phyloP scores from a whole-genome alignment of 2,329 filamentous ascomycete genomes.

The Arthrinium phaeospermum region DNA sequence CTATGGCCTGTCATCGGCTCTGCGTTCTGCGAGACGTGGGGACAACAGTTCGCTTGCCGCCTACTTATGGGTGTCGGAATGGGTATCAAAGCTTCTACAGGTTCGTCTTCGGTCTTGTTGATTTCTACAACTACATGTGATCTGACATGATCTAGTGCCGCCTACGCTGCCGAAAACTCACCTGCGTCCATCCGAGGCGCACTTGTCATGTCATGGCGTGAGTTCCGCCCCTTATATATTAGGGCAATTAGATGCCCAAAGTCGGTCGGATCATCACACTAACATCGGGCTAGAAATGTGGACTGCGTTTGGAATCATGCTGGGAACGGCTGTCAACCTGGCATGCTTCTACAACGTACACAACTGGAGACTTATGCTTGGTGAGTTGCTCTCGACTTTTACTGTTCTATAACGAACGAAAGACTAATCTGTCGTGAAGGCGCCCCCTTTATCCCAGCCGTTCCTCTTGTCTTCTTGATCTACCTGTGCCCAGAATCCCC shows the following conservation, averaged over 20 bases:
- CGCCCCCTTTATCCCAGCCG: conserved; percentile 64
- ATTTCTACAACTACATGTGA: background rate
- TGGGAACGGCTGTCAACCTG: conserved; percentile 67
- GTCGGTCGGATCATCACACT: conserved; percentile 20
- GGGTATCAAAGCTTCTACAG: conserved; percentile 72
- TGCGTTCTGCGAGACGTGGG: conserved; percentile 74
- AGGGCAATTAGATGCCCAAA: conserved; percentile 28
- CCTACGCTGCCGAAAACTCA: conserved; percentile 77
- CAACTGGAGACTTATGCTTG: conserved; percentile 48
- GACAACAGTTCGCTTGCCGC: conserved; percentile 71
- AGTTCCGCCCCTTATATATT: conserved; percentile 24
- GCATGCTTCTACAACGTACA: conserved; percentile 44
- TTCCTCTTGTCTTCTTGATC: conserved; percentile 64
- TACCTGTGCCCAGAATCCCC: conserved; percentile 72
- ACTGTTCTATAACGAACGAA: background rate
- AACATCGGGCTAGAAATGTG: conserved; percentile 57
- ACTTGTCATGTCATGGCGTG: conserved; percentile 80
- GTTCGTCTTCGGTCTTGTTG: conserved; percentile 47
- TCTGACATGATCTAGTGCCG: conserved; percentile 54
- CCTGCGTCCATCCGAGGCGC: conserved; percentile 74
- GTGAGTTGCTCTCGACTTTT: conserved; percentile 18
- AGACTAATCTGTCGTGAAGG: conserved; percentile 48
- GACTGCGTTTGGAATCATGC: conserved; percentile 64
- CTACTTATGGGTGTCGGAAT: conserved; percentile 80
- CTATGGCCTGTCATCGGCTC: conserved; percentile 73